A percentile compares a stretch with the other conserved stretches of the same genome.
Evolutionary conservation across 1,139 yeast genomes (phyloP).

Genomic region (Blastobotrys raffinosifermentans): DNA sequence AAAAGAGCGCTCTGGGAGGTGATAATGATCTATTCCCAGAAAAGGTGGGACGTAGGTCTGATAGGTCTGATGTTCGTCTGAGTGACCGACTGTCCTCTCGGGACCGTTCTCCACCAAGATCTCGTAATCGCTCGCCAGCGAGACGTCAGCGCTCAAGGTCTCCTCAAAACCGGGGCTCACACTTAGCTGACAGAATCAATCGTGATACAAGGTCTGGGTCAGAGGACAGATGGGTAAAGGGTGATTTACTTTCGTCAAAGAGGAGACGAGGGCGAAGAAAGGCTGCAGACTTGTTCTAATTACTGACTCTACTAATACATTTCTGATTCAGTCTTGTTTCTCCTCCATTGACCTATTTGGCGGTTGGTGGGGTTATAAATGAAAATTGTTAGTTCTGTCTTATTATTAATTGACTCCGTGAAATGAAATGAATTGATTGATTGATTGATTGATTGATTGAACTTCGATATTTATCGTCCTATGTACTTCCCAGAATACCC

Average conservation of each 20-base stretch:
- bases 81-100: slow-evolving; percentile 6
- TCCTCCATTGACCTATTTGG: no score
- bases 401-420: no score
- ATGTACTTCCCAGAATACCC: no score
- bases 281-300: slow-evolving; percentile 14
- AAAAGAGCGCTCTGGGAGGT: background rate
- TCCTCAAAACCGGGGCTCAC: background rate
- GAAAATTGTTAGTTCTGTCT: no score
- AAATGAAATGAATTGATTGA: no score
- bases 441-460: no score
- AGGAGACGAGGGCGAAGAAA: slow-evolving; percentile 3
- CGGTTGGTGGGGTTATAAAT: no score
- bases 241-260: slow-evolving; percentile 7
- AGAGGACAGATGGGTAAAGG: slow-evolving; percentile 12
- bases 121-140: slow-evolving; percentile 5
- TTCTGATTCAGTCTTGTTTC: no score
- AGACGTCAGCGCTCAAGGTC: slow-evolving; percentile 1
- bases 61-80: background rate
- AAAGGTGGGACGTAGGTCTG: slow-evolving; percentile 7
- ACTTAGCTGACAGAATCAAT: background rate
- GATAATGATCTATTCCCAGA: slow-evolving; percentile 19
- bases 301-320: no score
- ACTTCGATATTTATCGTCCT: no score
- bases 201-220: background rate
- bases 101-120: background rate